Percentiles rank a stretch among this genome's conserved stretches.
These are phyloP conservation scores for Corchorus capsularis DNA, from an alignment of 345 rosid genomes.

Conservation along the genomic window DNA sequence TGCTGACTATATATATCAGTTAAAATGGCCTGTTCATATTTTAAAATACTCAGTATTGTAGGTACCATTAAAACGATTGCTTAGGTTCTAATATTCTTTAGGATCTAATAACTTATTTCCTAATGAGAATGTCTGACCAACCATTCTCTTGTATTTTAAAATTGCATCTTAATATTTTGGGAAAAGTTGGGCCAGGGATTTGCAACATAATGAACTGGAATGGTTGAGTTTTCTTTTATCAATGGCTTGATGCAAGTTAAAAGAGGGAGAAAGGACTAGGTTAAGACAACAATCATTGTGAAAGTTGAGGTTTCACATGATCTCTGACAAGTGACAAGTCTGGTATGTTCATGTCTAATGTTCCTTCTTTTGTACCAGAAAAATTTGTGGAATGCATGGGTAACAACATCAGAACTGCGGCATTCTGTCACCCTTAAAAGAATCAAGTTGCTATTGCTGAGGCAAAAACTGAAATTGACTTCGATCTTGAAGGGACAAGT, in stretches of 20 bases:
- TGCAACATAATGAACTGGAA: background rate
- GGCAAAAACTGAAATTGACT: slow-evolving; percentile 79
- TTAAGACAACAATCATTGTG: background rate
- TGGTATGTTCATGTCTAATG: slow-evolving; percentile 8
- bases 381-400: slow-evolving; percentile 83
- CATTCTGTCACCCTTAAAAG: slow-evolving; percentile 80
- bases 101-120: background rate
- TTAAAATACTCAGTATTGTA: background rate
- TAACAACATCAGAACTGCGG: slow-evolving; percentile 69
- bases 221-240: background rate
- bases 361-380: slow-evolving; percentile 49
- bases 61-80: slow-evolving; percentile 1
- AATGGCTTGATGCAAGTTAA: background rate
- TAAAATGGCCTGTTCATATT: slow-evolving; percentile 1
- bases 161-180: background rate
- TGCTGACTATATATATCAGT: background rate
- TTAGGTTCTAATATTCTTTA: background rate
- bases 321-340: background rate
- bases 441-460: slow-evolving; percentile 68
- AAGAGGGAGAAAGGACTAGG: background rate
- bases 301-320: slow-evolving; percentile 2
- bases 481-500: slow-evolving; percentile 87
- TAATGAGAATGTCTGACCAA: background rate
- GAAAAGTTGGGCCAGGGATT: slow-evolving; percentile 6
- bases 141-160: background rate